These are phyloP conservation scores for Rhizopus delemar DNA, from an alignment of 371 early-diverging fungal genomes.

Conservation along the genomic window DNA sequence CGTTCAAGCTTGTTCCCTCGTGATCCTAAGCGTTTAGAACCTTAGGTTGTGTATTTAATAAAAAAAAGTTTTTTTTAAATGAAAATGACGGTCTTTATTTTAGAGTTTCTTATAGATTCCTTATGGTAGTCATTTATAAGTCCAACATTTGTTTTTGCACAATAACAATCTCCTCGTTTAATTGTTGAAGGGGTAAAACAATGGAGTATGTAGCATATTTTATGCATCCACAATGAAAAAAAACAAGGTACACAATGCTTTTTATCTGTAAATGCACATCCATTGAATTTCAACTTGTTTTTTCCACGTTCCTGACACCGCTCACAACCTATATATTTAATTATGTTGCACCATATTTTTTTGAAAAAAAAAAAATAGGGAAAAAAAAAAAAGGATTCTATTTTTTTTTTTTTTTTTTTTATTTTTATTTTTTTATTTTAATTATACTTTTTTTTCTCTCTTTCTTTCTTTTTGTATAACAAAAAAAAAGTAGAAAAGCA, in stretches of 20 bases:
- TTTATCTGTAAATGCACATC: background rate
- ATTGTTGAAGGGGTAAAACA: no score
- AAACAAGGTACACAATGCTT: background rate
- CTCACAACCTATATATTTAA: constrained; percentile 1
- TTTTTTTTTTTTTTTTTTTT: background rate
- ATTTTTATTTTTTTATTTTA: background rate
- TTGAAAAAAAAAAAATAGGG: background rate
- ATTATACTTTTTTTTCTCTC: background rate
- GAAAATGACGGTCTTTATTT: background rate
- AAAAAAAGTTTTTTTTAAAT: background rate
- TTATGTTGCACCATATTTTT: constrained; percentile 18
- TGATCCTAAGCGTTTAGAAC: constrained; percentile 96
- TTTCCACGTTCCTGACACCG: background rate
- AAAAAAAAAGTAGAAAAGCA: no score
- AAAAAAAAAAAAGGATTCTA: background rate
- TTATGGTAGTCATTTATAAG: no score
- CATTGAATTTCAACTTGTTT: background rate
- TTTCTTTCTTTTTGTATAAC: background rate
- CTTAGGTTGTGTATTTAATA: constrained; percentile 57
- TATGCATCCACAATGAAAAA: background rate
- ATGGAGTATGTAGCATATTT: no score
- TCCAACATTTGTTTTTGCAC: no score
- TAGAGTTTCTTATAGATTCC: background rate
- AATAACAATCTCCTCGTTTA: no score
- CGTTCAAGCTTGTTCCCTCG: constrained; percentile 98